Percentiles rank a stretch among this genome's conserved stretches.
These are phyloP conservation scores for Dactylis glomerata DNA, from an alignment of 176 grass and related monocot genomes.

Conservation along the genomic window DNA sequence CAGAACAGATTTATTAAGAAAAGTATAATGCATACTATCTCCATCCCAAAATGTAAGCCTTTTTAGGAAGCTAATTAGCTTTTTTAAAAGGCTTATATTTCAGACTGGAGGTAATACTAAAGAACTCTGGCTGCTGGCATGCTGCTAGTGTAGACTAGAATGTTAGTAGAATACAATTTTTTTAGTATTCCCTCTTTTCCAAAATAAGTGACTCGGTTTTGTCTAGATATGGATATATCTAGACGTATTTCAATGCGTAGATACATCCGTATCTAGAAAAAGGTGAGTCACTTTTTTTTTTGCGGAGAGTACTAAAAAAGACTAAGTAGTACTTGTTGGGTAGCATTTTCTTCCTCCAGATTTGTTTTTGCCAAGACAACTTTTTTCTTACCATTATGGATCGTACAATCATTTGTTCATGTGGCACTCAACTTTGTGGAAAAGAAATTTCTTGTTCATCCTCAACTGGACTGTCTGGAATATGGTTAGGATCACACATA, in stretches of 20 bases:
- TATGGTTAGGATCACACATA: background rate
- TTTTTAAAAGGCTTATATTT: too few species aligned
- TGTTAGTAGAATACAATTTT: background rate
- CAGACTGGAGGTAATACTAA: too few species aligned
- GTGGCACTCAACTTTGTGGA: background rate
- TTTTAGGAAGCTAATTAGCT: too few species aligned
- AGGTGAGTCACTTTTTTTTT: too few species aligned
- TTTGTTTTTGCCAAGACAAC: background rate
- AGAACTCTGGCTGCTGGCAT: background rate
- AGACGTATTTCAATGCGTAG: too few species aligned
- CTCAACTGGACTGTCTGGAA: background rate
- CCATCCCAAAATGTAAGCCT: too few species aligned
- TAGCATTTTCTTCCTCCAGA: background rate
- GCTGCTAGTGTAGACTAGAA: background rate
- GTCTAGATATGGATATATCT: too few species aligned
- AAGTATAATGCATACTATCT: background rate
- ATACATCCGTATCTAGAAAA: too few species aligned
- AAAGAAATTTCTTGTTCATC: background rate
- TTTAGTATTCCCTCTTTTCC: too few species aligned
- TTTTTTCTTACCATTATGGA: background rate
- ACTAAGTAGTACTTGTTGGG: background rate
- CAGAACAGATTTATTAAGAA: background rate
- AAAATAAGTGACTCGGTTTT: too few species aligned
- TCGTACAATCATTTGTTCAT: background rate
- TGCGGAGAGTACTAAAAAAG: too few species aligned